These are phyloP conservation scores for Cystobasidium ongulense DNA, from an alignment of 768 basidiomycete species.

Conservation along the genomic window DNA sequence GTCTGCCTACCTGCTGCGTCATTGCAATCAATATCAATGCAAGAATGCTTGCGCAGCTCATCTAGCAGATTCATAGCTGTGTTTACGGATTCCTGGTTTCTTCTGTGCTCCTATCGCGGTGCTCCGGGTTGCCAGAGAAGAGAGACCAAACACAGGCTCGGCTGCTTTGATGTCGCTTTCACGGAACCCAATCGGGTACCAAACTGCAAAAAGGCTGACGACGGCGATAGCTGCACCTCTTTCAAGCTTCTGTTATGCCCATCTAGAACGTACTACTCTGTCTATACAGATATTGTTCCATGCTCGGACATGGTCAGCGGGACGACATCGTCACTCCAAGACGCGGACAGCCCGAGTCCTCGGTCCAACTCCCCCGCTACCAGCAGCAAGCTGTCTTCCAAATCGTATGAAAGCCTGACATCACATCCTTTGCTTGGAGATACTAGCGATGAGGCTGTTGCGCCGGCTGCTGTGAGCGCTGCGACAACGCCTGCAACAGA, in stretches of 20 bases:
- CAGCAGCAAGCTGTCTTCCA: background rate
- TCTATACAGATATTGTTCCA: background rate
- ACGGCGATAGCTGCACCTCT: background rate
- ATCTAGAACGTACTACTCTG: background rate
- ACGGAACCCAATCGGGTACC: background rate
- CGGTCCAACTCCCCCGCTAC: constrained; percentile 7
- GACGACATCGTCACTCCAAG: too few relatives aligned
- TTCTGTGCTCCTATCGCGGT: background rate
- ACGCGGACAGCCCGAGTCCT: background rate
- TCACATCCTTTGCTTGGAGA: constrained; percentile 13
- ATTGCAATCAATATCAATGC: constrained; percentile 39
- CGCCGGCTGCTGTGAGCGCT: background rate
- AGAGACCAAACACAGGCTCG: too few relatives aligned
- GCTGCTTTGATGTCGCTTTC: background rate
- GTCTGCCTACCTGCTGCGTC: constrained; percentile 30
- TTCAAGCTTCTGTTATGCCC: background rate
- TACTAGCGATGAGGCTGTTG: background rate
- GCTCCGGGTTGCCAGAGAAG: too few relatives aligned
- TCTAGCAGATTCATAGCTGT: constrained; percentile 31
- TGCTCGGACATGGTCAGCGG: background rate
- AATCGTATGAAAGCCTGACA: constrained; percentile 5
- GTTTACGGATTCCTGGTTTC: background rate
- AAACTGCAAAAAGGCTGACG: background rate
- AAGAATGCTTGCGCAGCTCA: constrained; percentile 36
- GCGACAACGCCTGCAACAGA: background rate